Evolutionary conservation across 768 basidiomycete species (phyloP), one percentile per base, ranked within the genome.

Genomic region (Trametes gibbosa): DNA sequence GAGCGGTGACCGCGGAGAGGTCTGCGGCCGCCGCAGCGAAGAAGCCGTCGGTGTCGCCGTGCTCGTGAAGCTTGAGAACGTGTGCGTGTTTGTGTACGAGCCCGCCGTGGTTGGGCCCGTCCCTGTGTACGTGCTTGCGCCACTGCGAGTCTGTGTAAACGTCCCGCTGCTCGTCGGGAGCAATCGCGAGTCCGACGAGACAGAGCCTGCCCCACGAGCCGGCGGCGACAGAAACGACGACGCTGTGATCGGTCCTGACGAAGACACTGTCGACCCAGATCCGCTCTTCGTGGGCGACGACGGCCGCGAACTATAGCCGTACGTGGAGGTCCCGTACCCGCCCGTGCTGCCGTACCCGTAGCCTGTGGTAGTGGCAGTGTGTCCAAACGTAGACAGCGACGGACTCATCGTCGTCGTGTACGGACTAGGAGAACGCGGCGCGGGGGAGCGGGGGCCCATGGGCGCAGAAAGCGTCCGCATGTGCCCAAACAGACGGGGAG

Each of bases 1-100:
- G 25, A 90, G 75, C 0, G 90, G 88, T 4, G 86, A 88, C 9
- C 87, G 81, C 7, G 89, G 87, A 3, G 86, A 84, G 0, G 69
- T 67, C 19, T 87, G 83, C 2, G 85, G 84, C 41, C 86, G 80
- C 39, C 85, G 84, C 17, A 89, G 73, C 12, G 82, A 74, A 0
- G 86, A 73, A 23, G 73, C 77, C 0, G 78, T 79, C 1, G 85
- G 81, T 0, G 74, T 65, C 8, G 57, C 57, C n/a, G 53, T 59
- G 5, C 50, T 51, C 19, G 64, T 59, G 40, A 62, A 61, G 5
- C 46, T 51, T 16, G 55, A 72, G 1, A 73, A 74, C 1, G 82
- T 81, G 47, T 75, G 74, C 0, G 79, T 78, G 54, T 76, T 73
- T 3, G 77, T 72, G 61, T 63, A 63, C 19, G 71, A 65, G 40